Evolutionary conservation across 139 green algal species (phyloP), one percentile per base, ranked within the genome.

Genomic region (Nannochloris sp.): DNA sequence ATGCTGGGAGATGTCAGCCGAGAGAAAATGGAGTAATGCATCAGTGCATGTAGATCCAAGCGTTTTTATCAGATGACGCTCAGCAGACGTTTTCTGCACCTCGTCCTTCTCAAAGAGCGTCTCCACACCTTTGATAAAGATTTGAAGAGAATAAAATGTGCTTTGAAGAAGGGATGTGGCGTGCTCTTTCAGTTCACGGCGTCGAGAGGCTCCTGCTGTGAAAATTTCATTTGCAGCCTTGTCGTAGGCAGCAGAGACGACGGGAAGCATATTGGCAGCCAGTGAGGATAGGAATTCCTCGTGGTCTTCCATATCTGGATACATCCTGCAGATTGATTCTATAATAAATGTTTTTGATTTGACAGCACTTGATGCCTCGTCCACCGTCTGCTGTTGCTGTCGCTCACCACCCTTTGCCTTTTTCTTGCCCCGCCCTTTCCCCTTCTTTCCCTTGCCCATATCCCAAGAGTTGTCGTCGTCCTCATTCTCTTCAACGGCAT

Each of bases 191-290:
- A 70, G 57, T 2, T 71, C 70, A 31, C 78, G 68, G 44, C 84
- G 65, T n/a, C 74, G 71, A 72, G 90, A 88, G 12, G 85, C 84
- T 6, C 82, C 81, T 23, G 84, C 78, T 9, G 74, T 84, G 61
- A 92, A 87, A 23, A 84, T 84, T 3, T 72, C 82, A 9, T 73
- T 33, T 50, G 89, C 75, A 4, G 78, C 71, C 10, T 70, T 62
- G 43, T 87, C 80, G 46, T 83, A 90, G 49, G 79, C 80, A 13
- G 69, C 61, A n/a, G 89, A 46, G 2, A 81, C 80, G 10, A 68
- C 63, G 1, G 71, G 72, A 23, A 77, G 65, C 13, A 95, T 57
- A 49, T 79, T 45, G 45, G 67, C 59, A 6, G 76, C 79, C 3
- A 85, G 26, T 2, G 60, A 66, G 2, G 51, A 12, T 16, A 71